Evolutionary conservation across 73 alveolate genomes (phyloP).

Genomic region (Symbiodinium pilosum): DNA sequence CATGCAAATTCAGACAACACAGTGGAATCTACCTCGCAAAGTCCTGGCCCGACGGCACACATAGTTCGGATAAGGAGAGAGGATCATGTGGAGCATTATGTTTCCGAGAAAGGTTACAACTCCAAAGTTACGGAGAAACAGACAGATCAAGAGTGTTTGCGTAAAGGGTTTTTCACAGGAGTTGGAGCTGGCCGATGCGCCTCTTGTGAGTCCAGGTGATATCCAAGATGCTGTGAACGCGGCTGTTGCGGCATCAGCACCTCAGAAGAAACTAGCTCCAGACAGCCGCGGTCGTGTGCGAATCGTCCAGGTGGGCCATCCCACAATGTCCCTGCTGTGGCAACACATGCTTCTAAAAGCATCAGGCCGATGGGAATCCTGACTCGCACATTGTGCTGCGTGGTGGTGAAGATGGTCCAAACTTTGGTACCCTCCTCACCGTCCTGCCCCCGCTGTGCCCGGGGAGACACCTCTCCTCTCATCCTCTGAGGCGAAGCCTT

Average conservation of each 20-base stretch:
- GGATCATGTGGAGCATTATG: too few species aligned
- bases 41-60: too few species aligned
- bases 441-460: neutral
- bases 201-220: conserved; percentile 21
- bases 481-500: conserved; percentile 41
- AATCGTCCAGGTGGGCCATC: neutral
- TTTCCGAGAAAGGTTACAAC: too few species aligned
- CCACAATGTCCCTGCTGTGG: neutral
- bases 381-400: conserved; percentile 81
- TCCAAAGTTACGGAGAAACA: too few species aligned
- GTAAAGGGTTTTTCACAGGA: too few species aligned
- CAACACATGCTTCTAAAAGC: neutral
- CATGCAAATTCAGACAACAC: too few species aligned
- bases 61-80: too few species aligned
- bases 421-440: conserved; percentile 29
- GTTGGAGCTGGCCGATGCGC: too few species aligned
- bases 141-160: too few species aligned
- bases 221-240: conserved; percentile 85
- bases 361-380: conserved; percentile 47
- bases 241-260: conserved; percentile 64
- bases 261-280: conserved; percentile 36
- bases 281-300: conserved; percentile 38
- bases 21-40: too few species aligned
- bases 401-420: conserved; percentile 77
- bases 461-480: too few species aligned